Base-by-base conservation (phyloP, 1,284 basidiomycete genomes). In the Boletus sp. region DNA sequence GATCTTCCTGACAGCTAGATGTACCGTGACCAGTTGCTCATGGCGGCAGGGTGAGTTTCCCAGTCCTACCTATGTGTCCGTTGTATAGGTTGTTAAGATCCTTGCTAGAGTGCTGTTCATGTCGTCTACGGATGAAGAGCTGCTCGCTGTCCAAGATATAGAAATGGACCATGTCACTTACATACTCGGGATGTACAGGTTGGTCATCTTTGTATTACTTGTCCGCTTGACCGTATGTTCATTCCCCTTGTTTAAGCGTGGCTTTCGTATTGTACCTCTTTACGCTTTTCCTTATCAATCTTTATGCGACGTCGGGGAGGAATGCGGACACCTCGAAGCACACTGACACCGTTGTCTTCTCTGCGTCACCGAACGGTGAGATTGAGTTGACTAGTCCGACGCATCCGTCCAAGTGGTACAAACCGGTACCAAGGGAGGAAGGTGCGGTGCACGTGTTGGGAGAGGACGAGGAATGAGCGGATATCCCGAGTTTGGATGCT, bases 151-250 rank as follows among this genome's bases (percentile, higher is more conserved):
- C 17, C 81, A 91, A 66, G 83, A 83, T 28, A 78, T 80, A 37
- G 89, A 84, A 53, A 90, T 95, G 85, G 94, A 95, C 72, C 93
- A 95, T 71, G 93, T 95, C 65, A 93, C 93, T 1, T 96, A 96
- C 69, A 82, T 91, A 48, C 79, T 95, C 11, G 88, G 91, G 70
- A 88, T 93, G 81, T 92, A 90, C 76, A 94, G 91, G 85, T 69
- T 11, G 28, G 46, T 55, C 25, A 3, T 55, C 27, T 47, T 31
- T 6, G 6, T 3, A 21, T 10, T 17, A 9, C 44, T 21, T 53
- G 40, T 30, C 33, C 35, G 46, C 28, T 37, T 40, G 5, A 47
- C 35, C 62, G 44, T 33, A 28, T 49, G 10, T 55, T 61, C 43
- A 58, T 40, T 14, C n/a, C 31, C 59, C 17, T 21, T 30, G 4